phyloP scores from a whole-genome alignment of 345 rosid genomes.

The Angophora floribunda region DNA sequence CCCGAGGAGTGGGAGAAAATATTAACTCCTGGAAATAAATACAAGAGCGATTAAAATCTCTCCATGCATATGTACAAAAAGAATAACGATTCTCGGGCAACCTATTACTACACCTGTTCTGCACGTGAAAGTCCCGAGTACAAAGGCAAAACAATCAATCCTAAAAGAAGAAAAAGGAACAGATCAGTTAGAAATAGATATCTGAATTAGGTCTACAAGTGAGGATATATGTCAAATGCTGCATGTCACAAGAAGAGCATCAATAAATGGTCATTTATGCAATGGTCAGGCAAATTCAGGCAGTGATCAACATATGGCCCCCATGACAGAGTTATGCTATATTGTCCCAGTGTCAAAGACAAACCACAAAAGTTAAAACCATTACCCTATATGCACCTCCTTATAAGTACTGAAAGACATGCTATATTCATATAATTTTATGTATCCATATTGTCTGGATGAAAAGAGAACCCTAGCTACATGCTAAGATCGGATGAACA shows the following conservation, averaged over 20 bases:
- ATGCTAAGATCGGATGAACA: neutral
- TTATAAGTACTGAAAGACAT: neutral
- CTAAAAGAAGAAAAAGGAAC: conserved; percentile 21
- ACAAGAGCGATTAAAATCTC: neutral
- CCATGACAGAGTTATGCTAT: neutral
- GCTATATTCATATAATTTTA: neutral
- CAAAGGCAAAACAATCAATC: conserved; percentile 64
- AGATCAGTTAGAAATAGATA: neutral
- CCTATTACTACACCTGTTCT: conserved; percentile 50
- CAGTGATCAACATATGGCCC: neutral
- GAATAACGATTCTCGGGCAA: neutral
- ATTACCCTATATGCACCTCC: neutral
- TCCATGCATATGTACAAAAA: neutral
- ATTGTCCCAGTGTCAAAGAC: neutral
- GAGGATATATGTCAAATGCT: neutral
- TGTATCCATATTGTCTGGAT: neutral
- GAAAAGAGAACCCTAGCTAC: neutral
- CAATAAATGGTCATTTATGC: neutral
- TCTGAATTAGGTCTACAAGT: neutral
- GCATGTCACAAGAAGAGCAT: neutral
- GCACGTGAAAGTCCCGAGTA: conserved; percentile 87
- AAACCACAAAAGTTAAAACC: neutral
- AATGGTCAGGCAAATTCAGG: neutral
- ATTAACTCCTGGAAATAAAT: conserved; percentile 50
- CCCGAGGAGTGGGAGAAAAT: conserved; percentile 84